Conservation (phyloP, 2,329 filamentous ascomycete species). For the Emmonsiellopsis sp. region DNA sequence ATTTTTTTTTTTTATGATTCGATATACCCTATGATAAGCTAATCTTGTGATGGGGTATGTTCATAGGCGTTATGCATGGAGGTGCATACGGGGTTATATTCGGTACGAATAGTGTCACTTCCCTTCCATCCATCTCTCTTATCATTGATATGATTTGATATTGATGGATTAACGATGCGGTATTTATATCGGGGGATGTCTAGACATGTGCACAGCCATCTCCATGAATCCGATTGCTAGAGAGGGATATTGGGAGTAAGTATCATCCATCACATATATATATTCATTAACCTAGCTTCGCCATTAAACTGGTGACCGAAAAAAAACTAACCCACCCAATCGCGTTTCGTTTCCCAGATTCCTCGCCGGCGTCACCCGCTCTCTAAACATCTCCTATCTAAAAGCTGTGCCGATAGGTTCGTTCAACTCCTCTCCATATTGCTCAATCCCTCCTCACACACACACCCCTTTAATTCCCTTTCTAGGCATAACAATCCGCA, state of each 20-base stretch:
- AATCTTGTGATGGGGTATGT: background rate
- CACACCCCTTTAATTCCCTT: background rate
- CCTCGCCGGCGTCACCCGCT: slow-evolving; percentile 42
- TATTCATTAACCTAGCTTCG: background rate
- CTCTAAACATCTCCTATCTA: slow-evolving; percentile 44
- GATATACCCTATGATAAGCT: background rate
- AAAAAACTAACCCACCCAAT: background rate
- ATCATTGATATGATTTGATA: background rate
- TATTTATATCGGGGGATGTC: background rate
- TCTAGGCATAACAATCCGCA: slow-evolving; percentile 32
- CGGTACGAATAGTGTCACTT: slow-evolving; percentile 34
- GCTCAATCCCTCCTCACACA: background rate
- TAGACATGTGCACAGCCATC: slow-evolving; percentile 45
- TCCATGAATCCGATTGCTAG: slow-evolving; percentile 41
- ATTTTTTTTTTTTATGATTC: background rate
- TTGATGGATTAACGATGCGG: background rate
- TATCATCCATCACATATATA: slow-evolving; percentile 3
- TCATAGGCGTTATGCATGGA: slow-evolving; percentile 21
- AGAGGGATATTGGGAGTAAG: slow-evolving; percentile 42
- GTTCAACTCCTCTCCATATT: slow-evolving; percentile 6
- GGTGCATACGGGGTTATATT: slow-evolving; percentile 67
- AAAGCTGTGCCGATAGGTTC: slow-evolving; percentile 40
- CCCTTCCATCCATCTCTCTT: background rate
- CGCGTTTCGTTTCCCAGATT: slow-evolving; percentile 22
- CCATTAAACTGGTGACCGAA: background rate